Conservation (phyloP, 1,139 yeast species). For the Kodamaea ohmeri region DNA sequence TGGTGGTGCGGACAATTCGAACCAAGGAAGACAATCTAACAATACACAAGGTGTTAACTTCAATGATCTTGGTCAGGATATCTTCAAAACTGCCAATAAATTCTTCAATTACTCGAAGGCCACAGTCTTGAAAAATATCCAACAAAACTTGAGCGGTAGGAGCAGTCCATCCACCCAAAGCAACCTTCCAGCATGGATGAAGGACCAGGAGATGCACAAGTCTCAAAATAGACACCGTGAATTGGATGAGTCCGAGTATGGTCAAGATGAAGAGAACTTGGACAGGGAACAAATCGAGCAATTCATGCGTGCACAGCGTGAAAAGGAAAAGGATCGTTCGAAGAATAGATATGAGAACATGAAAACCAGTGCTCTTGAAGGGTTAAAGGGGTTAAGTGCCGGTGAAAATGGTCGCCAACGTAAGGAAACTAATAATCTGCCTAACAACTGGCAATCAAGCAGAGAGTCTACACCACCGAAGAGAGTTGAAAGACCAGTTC, state of each 20-base stretch:
- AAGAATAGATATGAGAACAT: constrained; percentile 20
- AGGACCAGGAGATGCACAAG: constrained; percentile 50
- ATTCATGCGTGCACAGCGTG: constrained; percentile 39
- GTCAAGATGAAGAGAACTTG: constrained; percentile 44
- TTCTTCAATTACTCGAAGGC: constrained; percentile 60
- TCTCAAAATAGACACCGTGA: constrained; percentile 34
- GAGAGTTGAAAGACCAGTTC: neutral
- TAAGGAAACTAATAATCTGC: too few relatives aligned
- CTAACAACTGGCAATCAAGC: too few relatives aligned
- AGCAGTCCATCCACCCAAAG: constrained; percentile 12
- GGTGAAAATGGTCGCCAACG: too few relatives aligned
- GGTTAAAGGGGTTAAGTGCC: constrained; percentile 8
- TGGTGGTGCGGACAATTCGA: constrained; percentile 5
- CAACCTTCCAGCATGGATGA: constrained; percentile 80
- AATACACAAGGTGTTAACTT: constrained; percentile 20
- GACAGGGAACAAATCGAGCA: constrained; percentile 41
- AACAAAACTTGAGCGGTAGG: constrained; percentile 32
- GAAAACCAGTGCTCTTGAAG: constrained; percentile 5
- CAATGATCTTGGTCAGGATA: constrained; percentile 59
- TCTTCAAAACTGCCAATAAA: constrained; percentile 61
- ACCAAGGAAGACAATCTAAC: constrained; percentile 1
- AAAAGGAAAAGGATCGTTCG: constrained; percentile 37
- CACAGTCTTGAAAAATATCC: constrained; percentile 60
- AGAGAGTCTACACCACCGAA: neutral
- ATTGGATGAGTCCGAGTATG: constrained; percentile 24